Evolutionary conservation across 2,329 filamentous ascomycete species (phyloP).

Genomic region (Rhynchosporium graminicola): DNA sequence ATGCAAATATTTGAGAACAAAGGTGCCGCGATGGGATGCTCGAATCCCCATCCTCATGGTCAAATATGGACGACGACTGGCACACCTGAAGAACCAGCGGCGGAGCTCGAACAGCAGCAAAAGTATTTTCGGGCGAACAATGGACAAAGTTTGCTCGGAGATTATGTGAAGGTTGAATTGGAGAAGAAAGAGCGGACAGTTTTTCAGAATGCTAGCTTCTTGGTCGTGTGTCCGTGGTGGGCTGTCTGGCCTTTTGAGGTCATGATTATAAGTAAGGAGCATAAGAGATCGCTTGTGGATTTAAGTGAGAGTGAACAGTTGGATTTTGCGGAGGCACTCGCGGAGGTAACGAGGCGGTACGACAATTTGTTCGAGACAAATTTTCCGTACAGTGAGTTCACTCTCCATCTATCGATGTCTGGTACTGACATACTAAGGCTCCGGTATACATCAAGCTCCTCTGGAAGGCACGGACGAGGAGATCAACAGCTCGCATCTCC

Average conservation of each 20-base stretch:
- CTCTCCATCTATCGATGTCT: background rate
- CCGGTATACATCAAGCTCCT: conserved; percentile 94
- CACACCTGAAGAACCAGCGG: conserved; percentile 82
- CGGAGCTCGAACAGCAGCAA: conserved; percentile 75
- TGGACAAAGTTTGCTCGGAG: conserved; percentile 75
- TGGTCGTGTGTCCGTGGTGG: conserved; percentile 96
- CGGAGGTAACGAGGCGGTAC: conserved; percentile 87
- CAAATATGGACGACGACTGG: conserved; percentile 95
- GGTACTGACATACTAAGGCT: conserved; percentile 52
- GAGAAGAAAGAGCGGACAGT: conserved; percentile 83
- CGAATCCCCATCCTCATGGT: conserved; percentile 95
- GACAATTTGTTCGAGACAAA: conserved; percentile 97
- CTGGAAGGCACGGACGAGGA: conserved; percentile 80
- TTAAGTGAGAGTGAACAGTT: conserved; percentile 69
- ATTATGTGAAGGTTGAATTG: conserved; percentile 83
- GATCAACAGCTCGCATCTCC: conserved; percentile 84
- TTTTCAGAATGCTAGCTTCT: conserved; percentile 81
- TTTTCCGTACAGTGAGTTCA: conserved; percentile 78
- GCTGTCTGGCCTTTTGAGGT: conserved; percentile 96
- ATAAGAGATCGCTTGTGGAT: conserved; percentile 84
- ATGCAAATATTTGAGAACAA: conserved; percentile 99
- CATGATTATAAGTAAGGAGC: conserved; percentile 81
- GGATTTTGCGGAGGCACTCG: conserved; percentile 78
- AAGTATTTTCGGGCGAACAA: conserved; percentile 74
- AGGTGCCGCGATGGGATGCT: conserved; percentile 96